Percentiles rank a stretch among this genome's conserved stretches.
Evolutionary conservation across 495 filamentous ascomycete species (phyloP).

Genomic region (Podospora sp.): DNA sequence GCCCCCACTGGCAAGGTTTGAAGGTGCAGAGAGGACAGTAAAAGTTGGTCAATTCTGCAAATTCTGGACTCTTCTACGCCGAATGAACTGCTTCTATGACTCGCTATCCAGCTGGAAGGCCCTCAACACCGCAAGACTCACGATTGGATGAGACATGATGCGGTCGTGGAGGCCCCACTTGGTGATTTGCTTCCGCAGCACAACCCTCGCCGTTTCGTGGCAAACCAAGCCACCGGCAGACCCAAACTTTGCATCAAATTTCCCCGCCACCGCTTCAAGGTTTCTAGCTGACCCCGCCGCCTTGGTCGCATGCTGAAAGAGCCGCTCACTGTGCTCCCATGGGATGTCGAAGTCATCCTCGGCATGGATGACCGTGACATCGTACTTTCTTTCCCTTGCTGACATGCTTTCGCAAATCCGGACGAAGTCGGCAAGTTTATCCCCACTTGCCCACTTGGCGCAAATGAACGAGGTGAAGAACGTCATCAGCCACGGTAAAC

Average conservation of each 20-base stretch:
- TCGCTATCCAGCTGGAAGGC: slow-evolving; percentile 47
- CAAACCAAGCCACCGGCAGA: slow-evolving; percentile 15
- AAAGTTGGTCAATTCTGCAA: too few species aligned
- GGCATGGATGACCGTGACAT: slow-evolving; percentile 70
- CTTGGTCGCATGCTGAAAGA: slow-evolving; percentile 56
- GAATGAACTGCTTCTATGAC: background rate
- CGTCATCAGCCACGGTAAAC: slow-evolving; percentile 45
- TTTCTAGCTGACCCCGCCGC: slow-evolving; percentile 43
- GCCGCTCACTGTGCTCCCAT: slow-evolving; percentile 58
- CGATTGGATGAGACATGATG: slow-evolving; percentile 55
- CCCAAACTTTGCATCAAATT: slow-evolving; percentile 17
- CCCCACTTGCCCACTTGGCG: slow-evolving; percentile 54
- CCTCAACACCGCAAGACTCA: slow-evolving; percentile 63
- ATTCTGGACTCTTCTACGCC: too few species aligned
- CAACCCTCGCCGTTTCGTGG: slow-evolving; percentile 6
- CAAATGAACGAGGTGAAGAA: slow-evolving; percentile 46
- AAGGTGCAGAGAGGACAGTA: too few species aligned
- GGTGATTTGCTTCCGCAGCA: slow-evolving; percentile 39
- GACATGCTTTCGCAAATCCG: slow-evolving; percentile 43
- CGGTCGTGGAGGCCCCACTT: slow-evolving; percentile 50
- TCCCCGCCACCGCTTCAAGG: slow-evolving; percentile 7
- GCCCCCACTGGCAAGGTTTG: too few species aligned
- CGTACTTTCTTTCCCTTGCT: slow-evolving; percentile 39
- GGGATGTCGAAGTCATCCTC: slow-evolving; percentile 76
- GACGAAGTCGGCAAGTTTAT: slow-evolving; percentile 48